Base-by-base conservation (phyloP, 192 early-diverging fungal species). In the Coemansia sp. region DNA sequence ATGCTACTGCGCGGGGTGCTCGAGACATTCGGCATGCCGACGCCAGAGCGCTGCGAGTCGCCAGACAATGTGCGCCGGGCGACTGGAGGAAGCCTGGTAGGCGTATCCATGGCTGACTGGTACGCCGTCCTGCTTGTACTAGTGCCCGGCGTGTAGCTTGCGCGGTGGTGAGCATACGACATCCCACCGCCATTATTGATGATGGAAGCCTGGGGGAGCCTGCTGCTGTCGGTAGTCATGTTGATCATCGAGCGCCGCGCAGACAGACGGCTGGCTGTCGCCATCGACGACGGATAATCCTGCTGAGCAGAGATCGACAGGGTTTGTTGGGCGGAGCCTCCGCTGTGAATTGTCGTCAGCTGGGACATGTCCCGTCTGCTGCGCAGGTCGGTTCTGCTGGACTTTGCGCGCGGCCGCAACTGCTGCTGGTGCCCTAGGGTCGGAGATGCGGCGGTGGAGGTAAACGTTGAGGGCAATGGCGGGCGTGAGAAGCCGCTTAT, bases 291-390 rank as follows among this genome's bases (percentile, higher is more conserved):
- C 25, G 22, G 15, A 7, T 5, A 25, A 13, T 20, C 6, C 2
- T 20, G 2, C 23, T 9, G 23, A 15, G n/a, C n/a, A n/a, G n/a
- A n/a, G n/a, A n/a, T n/a, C n/a, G n/a, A n/a, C n/a, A n/a, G n/a
- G n/a, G n/a, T n/a, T n/a, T n/a, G n/a, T n/a, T n/a, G n/a, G n/a
- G n/a, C n/a, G n/a, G n/a, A n/a, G n/a, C 14, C 14, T 56, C 55
- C 36, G 11, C 55, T 40, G 31, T 55, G 65, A 23, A 55, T 19
- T 14, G 57, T 48, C 19, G 58, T 33, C n/a, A 67, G 38, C 27
- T 57, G 65, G 3, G 57, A 20, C 65, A 60, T 38, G 8, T 67
- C 65, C 29, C 58, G 58, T 9, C 58, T 50, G 23, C 41, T 61
- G 22, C 65, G 65, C 65, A 60, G 25, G 41, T 45, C 52, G 33